phyloP scores from a whole-genome alignment of 805 yeast genomes.

The Saccharomyces cerevisiae region DNA sequence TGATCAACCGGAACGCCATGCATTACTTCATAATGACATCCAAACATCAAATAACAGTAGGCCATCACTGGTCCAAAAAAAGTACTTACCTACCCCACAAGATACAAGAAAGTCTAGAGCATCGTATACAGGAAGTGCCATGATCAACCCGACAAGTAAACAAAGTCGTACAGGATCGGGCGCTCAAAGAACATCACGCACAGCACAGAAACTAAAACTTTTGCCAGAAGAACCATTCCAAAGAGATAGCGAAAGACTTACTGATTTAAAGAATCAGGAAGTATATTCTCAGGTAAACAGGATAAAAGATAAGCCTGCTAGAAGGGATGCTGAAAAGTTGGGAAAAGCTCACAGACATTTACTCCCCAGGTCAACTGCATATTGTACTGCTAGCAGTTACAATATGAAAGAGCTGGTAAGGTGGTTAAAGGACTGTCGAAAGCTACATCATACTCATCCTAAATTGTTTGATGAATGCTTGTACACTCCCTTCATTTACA shows the following conservation, averaged over 20 bases:
- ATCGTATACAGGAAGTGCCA: background rate
- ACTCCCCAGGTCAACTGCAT: slow-evolving; percentile 90
- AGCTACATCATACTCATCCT: slow-evolving; percentile 70
- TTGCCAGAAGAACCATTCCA: slow-evolving; percentile 52
- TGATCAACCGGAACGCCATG: background rate
- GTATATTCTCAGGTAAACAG: slow-evolving; percentile 78
- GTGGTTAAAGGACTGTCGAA: slow-evolving; percentile 74
- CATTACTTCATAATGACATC: background rate
- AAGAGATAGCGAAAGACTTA: slow-evolving; percentile 13
- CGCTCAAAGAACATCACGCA: slow-evolving; percentile 67
- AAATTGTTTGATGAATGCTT: slow-evolving; percentile 89
- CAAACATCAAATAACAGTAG: background rate
- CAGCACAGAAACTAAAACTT: slow-evolving; percentile 63
- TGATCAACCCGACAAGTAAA: background rate
- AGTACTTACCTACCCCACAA: background rate
- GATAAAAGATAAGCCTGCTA: slow-evolving; percentile 79
- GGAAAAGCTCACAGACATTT: slow-evolving; percentile 70
- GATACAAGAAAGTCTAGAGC: background rate
- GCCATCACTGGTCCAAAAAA: background rate
- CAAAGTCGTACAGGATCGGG: slow-evolving; percentile 28
- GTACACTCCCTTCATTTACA: slow-evolving; percentile 79
- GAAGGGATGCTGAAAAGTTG: slow-evolving; percentile 87
- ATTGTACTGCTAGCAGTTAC: slow-evolving; percentile 90
- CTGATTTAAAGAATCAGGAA: slow-evolving; percentile 31
- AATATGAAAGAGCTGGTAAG: slow-evolving; percentile 77